Evolutionary conservation across 306 rosid species (phyloP), one percentile per base, ranked within the genome.

Genomic region (Citrullus colocynthis): DNA sequence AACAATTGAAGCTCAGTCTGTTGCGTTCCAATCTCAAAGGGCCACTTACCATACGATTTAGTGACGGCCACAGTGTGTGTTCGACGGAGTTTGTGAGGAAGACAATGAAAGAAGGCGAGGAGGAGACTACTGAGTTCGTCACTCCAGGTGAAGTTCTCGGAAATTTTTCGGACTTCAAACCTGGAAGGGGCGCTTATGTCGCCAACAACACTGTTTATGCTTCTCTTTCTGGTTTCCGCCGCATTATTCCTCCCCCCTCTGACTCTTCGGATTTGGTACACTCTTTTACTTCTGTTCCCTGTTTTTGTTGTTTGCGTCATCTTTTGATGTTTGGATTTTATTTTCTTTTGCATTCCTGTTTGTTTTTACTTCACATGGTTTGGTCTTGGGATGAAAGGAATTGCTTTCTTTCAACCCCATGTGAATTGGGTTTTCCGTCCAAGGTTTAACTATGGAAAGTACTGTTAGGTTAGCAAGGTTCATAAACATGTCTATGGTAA

Each of bases 111-210:
- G 90, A 84, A 75, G 85, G 36, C 58, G 75, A 63, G 59, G 84
- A 76, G 24, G 89, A 41, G 69, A 60, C 44, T 24, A 59, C 42
- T 24, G 80, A 20, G 73, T 52, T 86, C 88, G 98, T 95, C 32
- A 92, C 96, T 8, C 97, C 98, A 0, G 96, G 98, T 0, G 97
- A 95, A 79, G 82, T 86, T 6, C 80, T 95, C 21, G 98, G 98
- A 8, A 85, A 74, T 82, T 86, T 81, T 14, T 77, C 65, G 0
- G 93, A 88, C 4, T 75, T 92, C 7, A 92, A 80, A 78, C 80
- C 97, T 1, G 98, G 98, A 21, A 89, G 76, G 83, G 98, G 97
- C 45, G 83, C 97, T 21, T 93, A 93, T 80, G 85, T 86, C n/a
- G 82, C 91, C 72, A 85, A 87, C 55, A 79, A 80, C 84, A 85